A percentile compares a stretch with the other conserved stretches of the same genome.
Conservation (phyloP, 106 monocot genomes). For the Chionographis japonica region DNA sequence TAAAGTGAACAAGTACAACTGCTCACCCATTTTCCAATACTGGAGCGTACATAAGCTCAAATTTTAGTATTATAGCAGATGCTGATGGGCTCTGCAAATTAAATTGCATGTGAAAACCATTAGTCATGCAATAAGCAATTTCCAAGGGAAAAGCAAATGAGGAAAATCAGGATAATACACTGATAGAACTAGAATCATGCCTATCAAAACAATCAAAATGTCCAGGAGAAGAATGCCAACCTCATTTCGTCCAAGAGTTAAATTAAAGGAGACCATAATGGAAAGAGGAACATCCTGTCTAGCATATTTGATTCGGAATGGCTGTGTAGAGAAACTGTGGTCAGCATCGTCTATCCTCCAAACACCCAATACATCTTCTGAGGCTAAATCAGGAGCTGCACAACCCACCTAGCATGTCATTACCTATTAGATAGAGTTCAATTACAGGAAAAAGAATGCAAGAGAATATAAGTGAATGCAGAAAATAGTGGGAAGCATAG, state of each 20-base stretch:
- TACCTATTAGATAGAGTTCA: slow-evolving; percentile 35
- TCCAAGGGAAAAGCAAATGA: background rate
- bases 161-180: background rate
- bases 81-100: slow-evolving; percentile 56
- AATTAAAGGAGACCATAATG: slow-evolving; percentile 90
- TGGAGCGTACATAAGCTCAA: slow-evolving; percentile 90
- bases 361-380: slow-evolving; percentile 62
- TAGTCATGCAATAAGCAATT: background rate
- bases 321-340: slow-evolving; percentile 92
- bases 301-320: slow-evolving; percentile 92
- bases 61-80: slow-evolving; percentile 80
- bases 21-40: slow-evolving; percentile 67
- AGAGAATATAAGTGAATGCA: background rate
- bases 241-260: slow-evolving; percentile 63
- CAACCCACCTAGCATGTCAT: slow-evolving; percentile 54
- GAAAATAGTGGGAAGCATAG: no score
- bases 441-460: background rate
- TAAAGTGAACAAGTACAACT: background rate
- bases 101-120: slow-evolving; percentile 4
- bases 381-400: slow-evolving; percentile 78
- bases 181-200: no score
- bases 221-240: slow-evolving; percentile 19
- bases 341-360: slow-evolving; percentile 92
- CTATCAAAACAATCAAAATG: no score
- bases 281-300: slow-evolving; percentile 89